Conservation (phyloP, 2,329 filamentous ascomycete species). For the Scedosporium dehoogii region DNA sequence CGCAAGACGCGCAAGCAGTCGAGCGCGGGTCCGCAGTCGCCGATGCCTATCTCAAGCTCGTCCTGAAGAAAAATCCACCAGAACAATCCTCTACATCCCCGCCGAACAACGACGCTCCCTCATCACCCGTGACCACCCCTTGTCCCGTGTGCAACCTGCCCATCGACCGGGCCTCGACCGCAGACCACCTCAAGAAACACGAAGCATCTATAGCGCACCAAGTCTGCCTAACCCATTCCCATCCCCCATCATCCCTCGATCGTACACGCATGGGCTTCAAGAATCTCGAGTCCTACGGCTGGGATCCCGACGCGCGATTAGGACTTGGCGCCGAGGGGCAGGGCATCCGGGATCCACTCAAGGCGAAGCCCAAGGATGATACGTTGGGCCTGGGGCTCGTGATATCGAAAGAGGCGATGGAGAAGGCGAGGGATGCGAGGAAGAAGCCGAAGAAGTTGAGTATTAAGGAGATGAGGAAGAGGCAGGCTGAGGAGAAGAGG, state of each 20-base stretch:
- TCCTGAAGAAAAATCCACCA: slow-evolving; percentile 35
- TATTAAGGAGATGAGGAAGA: slow-evolving; percentile 58
- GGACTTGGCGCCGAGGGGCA: slow-evolving; percentile 64
- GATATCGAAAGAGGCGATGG: slow-evolving; percentile 28
- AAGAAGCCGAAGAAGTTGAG: slow-evolving; percentile 45
- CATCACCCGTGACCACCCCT: slow-evolving; percentile 5
- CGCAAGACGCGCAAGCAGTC: not conserved
- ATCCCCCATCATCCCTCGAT: slow-evolving; percentile 63
- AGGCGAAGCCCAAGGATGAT: slow-evolving; percentile 61
- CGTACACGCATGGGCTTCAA: slow-evolving; percentile 59
- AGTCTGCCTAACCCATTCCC: slow-evolving; percentile 56
- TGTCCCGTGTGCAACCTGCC: slow-evolving; percentile 28
- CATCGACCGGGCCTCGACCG: slow-evolving; percentile 15
- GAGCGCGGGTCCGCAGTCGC: slow-evolving; percentile 4
- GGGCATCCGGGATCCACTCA: slow-evolving; percentile 69
- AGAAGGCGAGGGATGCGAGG: slow-evolving; percentile 29
- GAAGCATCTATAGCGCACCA: slow-evolving; percentile 61
- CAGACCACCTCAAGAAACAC: slow-evolving; percentile 28
- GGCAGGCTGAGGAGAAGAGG: slow-evolving; percentile 51
- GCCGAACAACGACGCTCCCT: slow-evolving; percentile 2
- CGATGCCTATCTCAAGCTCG: slow-evolving; percentile 58
- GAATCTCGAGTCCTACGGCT: slow-evolving; percentile 57
- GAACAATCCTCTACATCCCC: not conserved
- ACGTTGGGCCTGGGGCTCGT: slow-evolving; percentile 61
- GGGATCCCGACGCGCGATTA: slow-evolving; percentile 61